Evolutionary conservation across 2,329 filamentous ascomycete species (phyloP).

Genomic region (Nigrospora sphaerica): DNA sequence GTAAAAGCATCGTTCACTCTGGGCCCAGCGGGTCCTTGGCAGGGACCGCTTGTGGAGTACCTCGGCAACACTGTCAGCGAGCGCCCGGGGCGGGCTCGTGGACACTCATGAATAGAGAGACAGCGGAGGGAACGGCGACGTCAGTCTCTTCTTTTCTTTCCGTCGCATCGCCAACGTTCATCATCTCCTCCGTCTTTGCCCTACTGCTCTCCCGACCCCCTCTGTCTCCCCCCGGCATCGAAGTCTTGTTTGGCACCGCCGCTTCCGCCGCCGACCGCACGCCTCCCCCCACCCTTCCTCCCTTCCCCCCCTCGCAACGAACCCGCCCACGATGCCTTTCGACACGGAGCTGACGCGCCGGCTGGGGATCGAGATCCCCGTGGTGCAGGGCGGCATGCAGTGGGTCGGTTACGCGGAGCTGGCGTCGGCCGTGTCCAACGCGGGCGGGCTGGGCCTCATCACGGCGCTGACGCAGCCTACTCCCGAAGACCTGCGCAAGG

Average conservation of each 20-base stretch:
- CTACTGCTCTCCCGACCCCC: too few species aligned
- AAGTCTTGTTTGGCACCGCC: background rate
- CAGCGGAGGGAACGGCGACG: too few species aligned
- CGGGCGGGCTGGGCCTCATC: constrained; percentile 76
- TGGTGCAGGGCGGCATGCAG: constrained; percentile 85
- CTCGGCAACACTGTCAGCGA: background rate
- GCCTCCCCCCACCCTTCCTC: background rate
- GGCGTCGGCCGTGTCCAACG: constrained; percentile 69
- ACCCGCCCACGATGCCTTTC: constrained; percentile 41
- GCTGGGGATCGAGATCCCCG: constrained; percentile 56
- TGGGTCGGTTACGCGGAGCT: constrained; percentile 77
- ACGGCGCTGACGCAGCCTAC: constrained; percentile 89
- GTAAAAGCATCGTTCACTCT: too few species aligned
- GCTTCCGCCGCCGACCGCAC: background rate
- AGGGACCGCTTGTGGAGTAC: constrained; percentile 3
- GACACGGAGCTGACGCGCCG: constrained; percentile 50
- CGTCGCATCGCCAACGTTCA: too few species aligned
- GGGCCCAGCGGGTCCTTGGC: background rate
- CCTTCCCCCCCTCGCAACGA: background rate
- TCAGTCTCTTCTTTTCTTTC: too few species aligned
- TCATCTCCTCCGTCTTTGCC: too few species aligned
- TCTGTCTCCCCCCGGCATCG: too few species aligned
- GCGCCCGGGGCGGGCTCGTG: too few species aligned
- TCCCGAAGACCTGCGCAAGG: constrained; percentile 83
- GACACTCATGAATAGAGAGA: too few species aligned